Conservation (phyloP, 306 rosid species). For the Elaeagnus macrophylla region DNA sequence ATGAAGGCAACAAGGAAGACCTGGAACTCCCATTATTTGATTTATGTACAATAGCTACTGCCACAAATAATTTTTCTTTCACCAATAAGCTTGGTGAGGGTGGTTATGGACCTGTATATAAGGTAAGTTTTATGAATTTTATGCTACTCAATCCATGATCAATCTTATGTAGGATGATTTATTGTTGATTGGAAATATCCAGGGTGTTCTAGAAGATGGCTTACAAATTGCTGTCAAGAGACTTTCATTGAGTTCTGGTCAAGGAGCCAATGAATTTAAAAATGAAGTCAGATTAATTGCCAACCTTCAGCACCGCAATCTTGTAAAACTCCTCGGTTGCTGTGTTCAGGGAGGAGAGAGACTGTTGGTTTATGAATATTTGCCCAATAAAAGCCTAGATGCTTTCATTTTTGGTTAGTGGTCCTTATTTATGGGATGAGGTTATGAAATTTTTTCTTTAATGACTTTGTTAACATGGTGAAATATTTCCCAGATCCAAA, state of each 20-base stretch:
- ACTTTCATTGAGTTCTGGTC: conserved; percentile 40
- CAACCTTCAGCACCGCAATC: conserved; percentile 64
- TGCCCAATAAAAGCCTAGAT: conserved; percentile 60
- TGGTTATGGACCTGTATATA: conserved; percentile 52
- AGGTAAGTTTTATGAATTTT: conserved; percentile 9
- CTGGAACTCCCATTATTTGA: conserved; percentile 36
- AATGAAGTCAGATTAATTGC: conserved; percentile 51
- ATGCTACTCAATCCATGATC: not conserved
- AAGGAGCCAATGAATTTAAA: conserved; percentile 48
- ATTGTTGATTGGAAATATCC: not conserved
- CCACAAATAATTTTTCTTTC: conserved; percentile 36
- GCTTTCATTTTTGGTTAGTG: conserved; percentile 44
- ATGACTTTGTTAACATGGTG: not conserved
- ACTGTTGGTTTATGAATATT: conserved; percentile 47
- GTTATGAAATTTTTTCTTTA: not conserved
- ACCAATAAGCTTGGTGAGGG: conserved; percentile 43
- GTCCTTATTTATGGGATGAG: not conserved
- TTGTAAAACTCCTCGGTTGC: conserved; percentile 54
- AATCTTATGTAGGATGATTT: not conserved
- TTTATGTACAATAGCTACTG: conserved; percentile 24
- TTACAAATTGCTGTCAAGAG: conserved; percentile 56
- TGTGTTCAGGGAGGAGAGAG: conserved; percentile 45
- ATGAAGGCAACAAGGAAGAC: conserved; percentile 19
- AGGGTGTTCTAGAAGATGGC: conserved; percentile 48
- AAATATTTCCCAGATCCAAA: conserved; percentile 9